A percentile compares a stretch with the other conserved stretches of the same genome.
Evolutionary conservation across 73 alveolate genomes (phyloP).

Genomic region (Paramecium sexaurelia): DNA sequence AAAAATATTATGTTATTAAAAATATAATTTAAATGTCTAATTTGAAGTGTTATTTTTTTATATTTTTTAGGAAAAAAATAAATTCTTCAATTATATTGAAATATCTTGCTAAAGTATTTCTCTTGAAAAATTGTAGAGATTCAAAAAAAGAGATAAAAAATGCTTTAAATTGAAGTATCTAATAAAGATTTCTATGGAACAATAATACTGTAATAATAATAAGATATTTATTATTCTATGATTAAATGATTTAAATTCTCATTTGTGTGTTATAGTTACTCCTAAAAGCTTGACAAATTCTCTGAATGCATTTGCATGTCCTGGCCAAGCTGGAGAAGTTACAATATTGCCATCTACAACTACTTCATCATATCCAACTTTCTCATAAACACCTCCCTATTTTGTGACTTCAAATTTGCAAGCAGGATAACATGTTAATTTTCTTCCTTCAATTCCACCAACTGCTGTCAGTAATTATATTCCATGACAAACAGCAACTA

Average conservation of each 20-base stretch:
- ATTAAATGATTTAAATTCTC: conserved; percentile 1
- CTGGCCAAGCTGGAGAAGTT: conserved; percentile 92
- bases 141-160: too few relatives aligned
- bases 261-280: conserved; percentile 70
- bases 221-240: background rate
- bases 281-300: conserved; percentile 84
- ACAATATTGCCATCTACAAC: conserved; percentile 91
- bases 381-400: conserved; percentile 83
- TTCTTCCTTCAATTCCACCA: conserved; percentile 80
- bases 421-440: conserved; percentile 85
- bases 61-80: background rate
- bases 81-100: too few relatives aligned
- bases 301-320: conserved; percentile 83
- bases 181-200: background rate
- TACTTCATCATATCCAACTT: conserved; percentile 83
- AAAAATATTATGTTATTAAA: too few relatives aligned
- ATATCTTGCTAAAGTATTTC: too few relatives aligned
- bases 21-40: background rate
- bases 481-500: conserved; percentile 96
- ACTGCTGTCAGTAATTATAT: conserved; percentile 86
- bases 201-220: background rate
- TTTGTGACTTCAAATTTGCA: conserved; percentile 84
- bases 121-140: too few relatives aligned
- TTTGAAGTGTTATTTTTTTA: background rate
- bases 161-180: background rate